These are phyloP conservation scores for Telfairia occidentalis DNA, from an alignment of 331 rosid genomes.

Conservation along the genomic window DNA sequence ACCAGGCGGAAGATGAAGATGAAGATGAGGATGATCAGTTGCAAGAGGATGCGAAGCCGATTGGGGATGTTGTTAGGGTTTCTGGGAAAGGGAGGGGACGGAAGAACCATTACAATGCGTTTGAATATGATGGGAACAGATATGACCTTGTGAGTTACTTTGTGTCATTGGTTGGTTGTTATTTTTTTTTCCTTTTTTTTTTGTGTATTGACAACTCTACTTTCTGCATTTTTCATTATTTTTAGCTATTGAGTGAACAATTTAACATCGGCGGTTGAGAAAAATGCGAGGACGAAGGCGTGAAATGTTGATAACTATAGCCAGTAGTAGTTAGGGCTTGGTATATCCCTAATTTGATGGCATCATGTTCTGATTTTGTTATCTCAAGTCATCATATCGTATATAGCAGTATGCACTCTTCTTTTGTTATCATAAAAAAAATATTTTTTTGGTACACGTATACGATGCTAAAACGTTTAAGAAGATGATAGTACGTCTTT, in stretches of 20 bases:
- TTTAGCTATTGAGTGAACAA: not conserved
- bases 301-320: not conserved
- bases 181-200: too few species aligned
- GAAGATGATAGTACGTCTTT: not conserved
- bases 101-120: conserved; percentile 49
- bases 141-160: conserved; percentile 47
- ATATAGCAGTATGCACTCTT: not conserved
- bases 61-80: conserved; percentile 52
- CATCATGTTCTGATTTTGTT: not conserved
- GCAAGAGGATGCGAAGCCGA: conserved; percentile 61
- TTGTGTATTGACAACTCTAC: not conserved
- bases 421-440: not conserved
- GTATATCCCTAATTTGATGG: not conserved
- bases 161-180: not conserved
- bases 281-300: not conserved
- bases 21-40: conserved; percentile 41
- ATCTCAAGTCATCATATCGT: not conserved
- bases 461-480: not conserved
- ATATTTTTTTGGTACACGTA: not conserved
- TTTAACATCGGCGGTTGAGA: not conserved
- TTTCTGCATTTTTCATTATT: too few species aligned
- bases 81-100: conserved; percentile 68
- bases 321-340: conserved; percentile 4
- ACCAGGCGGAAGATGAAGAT: conserved; percentile 17
- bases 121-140: conserved; percentile 64